Conservation (phyloP, 768 basidiomycete genomes). For the Hericium rajendrae region DNA sequence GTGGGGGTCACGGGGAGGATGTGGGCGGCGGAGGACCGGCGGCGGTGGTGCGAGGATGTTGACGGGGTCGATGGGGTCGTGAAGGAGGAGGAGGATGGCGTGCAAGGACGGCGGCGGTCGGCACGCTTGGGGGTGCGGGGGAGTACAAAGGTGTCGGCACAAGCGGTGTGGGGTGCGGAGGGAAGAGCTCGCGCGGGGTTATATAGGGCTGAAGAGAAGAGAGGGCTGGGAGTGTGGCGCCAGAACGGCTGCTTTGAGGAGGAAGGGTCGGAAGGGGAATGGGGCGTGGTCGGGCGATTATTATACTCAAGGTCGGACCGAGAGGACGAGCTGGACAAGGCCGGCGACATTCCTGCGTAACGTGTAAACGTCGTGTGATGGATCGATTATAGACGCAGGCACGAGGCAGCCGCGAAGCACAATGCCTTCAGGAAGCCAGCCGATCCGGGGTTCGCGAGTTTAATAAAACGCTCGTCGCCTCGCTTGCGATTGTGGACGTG, state of each 20-base stretch:
- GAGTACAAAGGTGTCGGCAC: not conserved
- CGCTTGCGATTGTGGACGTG: not conserved
- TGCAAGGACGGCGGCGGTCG: not conserved
- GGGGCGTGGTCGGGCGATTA: not conserved
- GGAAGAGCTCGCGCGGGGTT: not conserved
- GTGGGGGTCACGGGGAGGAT: constrained; percentile 12
- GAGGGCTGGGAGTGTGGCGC: not conserved
- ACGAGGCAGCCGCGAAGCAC: not conserved
- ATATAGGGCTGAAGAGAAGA: not conserved
- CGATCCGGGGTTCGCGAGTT: not conserved
- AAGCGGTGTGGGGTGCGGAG: not conserved
- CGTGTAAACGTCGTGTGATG: not conserved
- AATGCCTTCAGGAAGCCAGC: not conserved
- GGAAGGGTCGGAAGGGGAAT: not conserved
- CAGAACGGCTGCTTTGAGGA: not conserved
- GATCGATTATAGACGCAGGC: not conserved
- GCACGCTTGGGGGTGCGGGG: not conserved
- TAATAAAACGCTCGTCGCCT: not conserved
- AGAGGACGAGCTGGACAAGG: not conserved
- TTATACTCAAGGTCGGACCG: not conserved
- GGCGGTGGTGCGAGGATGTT: not conserved
- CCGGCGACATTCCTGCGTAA: not conserved
- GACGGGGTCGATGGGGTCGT: not conserved
- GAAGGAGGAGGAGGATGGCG: not conserved
- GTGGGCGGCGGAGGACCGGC: constrained; percentile 1